Conservation (phyloP, 768 basidiomycete species). For the Lepiota venenata region DNA sequence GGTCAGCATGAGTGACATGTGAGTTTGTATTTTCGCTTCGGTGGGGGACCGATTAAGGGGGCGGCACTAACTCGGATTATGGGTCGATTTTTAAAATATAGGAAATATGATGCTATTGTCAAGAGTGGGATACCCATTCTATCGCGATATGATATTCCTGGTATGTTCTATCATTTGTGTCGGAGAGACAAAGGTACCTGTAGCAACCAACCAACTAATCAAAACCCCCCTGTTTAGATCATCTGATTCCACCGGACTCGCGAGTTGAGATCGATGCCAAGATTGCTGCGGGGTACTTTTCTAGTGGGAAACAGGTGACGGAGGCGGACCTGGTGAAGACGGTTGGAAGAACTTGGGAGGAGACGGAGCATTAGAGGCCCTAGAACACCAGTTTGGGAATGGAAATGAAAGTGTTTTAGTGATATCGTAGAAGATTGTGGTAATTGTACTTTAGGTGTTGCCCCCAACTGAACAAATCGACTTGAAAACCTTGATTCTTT, state of each 20-base stretch:
- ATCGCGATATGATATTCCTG: constrained; percentile 85
- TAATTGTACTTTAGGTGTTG: not conserved
- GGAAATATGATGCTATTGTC: constrained; percentile 96
- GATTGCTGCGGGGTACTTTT: constrained; percentile 92
- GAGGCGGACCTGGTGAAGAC: constrained; percentile 83
- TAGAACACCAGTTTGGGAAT: too few relatives aligned
- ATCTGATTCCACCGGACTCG: constrained; percentile 87
- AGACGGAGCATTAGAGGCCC: constrained; percentile 64
- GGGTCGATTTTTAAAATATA: too few relatives aligned
- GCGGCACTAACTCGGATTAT: too few relatives aligned
- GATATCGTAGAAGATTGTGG: not conserved
- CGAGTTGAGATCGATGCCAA: constrained; percentile 96
- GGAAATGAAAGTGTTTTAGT: not conserved
- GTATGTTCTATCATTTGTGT: constrained; percentile 29
- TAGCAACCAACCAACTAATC: too few relatives aligned
- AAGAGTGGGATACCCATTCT: constrained; percentile 81
- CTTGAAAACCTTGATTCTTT: not conserved
- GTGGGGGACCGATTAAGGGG: not conserved
- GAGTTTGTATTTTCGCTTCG: constrained; percentile 14
- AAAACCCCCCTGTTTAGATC: too few relatives aligned
- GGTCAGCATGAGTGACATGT: constrained; percentile 91
- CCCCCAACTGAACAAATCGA: not conserved
- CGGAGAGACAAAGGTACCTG: not conserved
- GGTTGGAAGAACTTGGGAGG: constrained; percentile 88
- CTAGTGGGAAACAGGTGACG: constrained; percentile 71